Percentiles rank a stretch among this genome's conserved stretches.
Conservation (phyloP, 192 early-diverging fungal species). For the Coemansia sp. region DNA sequence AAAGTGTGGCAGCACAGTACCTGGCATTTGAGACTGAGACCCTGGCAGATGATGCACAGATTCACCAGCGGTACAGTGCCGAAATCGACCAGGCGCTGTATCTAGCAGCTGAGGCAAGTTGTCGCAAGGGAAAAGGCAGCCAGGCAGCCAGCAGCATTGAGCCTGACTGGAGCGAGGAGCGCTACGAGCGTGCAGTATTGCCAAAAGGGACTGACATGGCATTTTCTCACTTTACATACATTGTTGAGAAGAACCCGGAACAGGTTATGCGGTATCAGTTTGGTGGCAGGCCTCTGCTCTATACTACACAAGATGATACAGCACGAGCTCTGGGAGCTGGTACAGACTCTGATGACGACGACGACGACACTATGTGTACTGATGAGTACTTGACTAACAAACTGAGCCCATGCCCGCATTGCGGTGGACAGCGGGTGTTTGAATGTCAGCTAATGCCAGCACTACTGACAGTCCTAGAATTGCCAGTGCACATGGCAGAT, state of each 20-base stretch:
- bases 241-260: conserved; percentile 69
- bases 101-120: background rate
- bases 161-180: conserved; percentile 72
- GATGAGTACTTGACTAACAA: conserved; percentile 27
- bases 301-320: conserved; percentile 55
- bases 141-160: conserved; percentile 14
- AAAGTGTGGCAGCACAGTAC: conserved; percentile 22
- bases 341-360: conserved; percentile 13
- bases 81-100: conserved; percentile 36
- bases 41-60: background rate
- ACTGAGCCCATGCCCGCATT: conserved; percentile 65
- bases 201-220: conserved; percentile 75
- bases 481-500: conserved; percentile 9
- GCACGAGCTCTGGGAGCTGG: conserved; percentile 42
- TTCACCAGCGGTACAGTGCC: conserved; percentile 15
- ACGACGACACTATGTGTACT: conserved; percentile 16
- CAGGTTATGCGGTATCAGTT: conserved; percentile 84
- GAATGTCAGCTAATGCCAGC: conserved; percentile 95
- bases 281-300: conserved; percentile 67
- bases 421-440: conserved; percentile 68
- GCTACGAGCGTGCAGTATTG: conserved; percentile 71
- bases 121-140: background rate
- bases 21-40: conserved; percentile 34
- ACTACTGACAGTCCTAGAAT: conserved; percentile 67
- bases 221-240: conserved; percentile 75